Base-by-base conservation (phyloP, 73 alveolate species). In the Paramecium octaurelia region DNA sequence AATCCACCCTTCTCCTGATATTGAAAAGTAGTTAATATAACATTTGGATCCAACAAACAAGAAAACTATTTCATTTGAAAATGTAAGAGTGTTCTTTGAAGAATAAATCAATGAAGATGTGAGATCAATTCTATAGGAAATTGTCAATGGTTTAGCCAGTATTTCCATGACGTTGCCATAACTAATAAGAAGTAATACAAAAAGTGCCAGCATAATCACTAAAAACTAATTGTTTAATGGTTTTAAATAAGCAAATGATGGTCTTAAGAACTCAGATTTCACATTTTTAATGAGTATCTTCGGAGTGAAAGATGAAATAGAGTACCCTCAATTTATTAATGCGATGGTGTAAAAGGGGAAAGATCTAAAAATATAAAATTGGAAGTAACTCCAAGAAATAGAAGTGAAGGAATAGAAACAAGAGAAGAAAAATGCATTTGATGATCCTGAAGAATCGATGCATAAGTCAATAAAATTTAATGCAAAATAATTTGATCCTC, bases 271-370 rank as follows among this genome's bases (percentile, higher is more conserved):
- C 8, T 20, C 46, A 44, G 91, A 80, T 80, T 80, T 80, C 46
- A 80, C 70, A 10, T 80, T 80, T 46, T n/a, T 80, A 8, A 43
- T 80, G 73, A 43, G 76, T 9, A 31, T 31, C 16, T 80, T 42
- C 44, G 73, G 57, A 48, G 57, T 44, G 0, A 80, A 80, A 80
- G 91, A 80, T 6, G 91, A 80, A 80, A 80, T 80, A 31, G 70
- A 80, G 24, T 80, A 80, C 11, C 91, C 91, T 44, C 8, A 46
- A 48, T 46, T 80, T 24, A 44, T 80, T 18, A 18, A 43, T 21
- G 91, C 91, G 4, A 43, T 80, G 27, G 46, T 42, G 0, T 24
- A 80, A 23, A 43, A 40, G 21, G 91, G 46, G 1, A 80, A 80
- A 46, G 57, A 46, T 38, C 16, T 80, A 2, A 48, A 80, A 44